Evolutionary conservation across 2,329 filamentous ascomycete genomes (phyloP), one percentile per base, ranked within the genome.

Genomic region (Chalara sp.): DNA sequence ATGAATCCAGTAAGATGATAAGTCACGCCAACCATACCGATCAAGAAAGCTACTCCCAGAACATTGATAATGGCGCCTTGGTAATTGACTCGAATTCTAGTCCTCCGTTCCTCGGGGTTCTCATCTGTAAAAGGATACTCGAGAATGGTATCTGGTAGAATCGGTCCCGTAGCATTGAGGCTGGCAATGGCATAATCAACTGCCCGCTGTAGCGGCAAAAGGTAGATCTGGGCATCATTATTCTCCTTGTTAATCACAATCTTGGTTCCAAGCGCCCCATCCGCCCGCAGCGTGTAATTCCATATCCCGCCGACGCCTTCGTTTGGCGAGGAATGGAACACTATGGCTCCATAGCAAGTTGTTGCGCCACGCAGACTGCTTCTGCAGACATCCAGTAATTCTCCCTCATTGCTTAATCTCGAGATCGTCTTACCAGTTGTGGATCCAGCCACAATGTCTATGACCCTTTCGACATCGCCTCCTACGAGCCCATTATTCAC

Each of bases 1-100:
- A 95, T 84, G 60, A 91, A 83, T 6, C 91, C 91, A 0, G 89
- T 88, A 51, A 95, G 74, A 62, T 96, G 90, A 65, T 96, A 96
- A 37, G 84, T 85, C 30, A 96, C 79, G 49, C 88, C 89, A 44
- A 93, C 83, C 49, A 93, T 78, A 21, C 83, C 86, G 46, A 90
- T 80, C 61, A 95, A 83, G 63, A 95, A 89, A 1, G 84, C 83
- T 21, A 95, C 83, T 12, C 76, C 89, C 56, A 96, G 74, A 56
- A 89, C 87, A 58, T 85, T 81, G 61, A 87, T 84, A 52, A 96
- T 79, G 2, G 82, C 76, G 2, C 75, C 73, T 76, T 91, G 89
- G 65, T 90, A 96, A 5, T 77, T 66, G 7, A 76, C 72, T 6
- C 87, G 79, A 51, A 95, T 86, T 5, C 76, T 66, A 28, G 81